These are phyloP conservation scores for Raddia guianensis DNA, from an alignment of 176 grass and related monocot genomes.

Conservation along the genomic window DNA sequence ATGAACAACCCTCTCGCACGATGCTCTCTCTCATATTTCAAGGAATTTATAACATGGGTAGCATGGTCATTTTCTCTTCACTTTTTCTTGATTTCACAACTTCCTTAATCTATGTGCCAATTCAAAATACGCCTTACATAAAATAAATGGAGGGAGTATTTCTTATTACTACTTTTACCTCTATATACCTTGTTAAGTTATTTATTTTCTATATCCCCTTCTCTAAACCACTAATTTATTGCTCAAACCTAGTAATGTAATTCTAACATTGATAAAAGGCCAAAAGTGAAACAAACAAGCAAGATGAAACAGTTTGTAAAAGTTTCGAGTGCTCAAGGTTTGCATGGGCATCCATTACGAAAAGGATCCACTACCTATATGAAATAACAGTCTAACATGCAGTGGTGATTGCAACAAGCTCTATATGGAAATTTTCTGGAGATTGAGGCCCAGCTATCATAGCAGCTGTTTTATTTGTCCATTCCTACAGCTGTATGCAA, in stretches of 20 bases:
- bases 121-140: no score
- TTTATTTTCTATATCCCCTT: no score
- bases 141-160: no score
- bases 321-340: not conserved
- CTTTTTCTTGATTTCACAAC: no score
- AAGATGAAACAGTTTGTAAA: not conserved
- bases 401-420: slow-evolving; percentile 11
- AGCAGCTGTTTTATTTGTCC: not conserved
- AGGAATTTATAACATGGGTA: no score
- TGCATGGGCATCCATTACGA: not conserved
- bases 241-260: slow-evolving; percentile 6
- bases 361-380: slow-evolving; percentile 14
- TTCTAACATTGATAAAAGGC: not conserved
- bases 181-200: no score
- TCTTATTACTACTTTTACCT: no score
- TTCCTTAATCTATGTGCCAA: no score
- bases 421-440: not conserved
- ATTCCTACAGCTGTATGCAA: not conserved
- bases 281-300: slow-evolving; percentile 15
- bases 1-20: no score
- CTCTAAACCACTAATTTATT: not conserved
- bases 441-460: not conserved
- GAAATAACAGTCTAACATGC: slow-evolving; percentile 12
- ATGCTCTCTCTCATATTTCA: no score
- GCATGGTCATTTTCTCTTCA: no score